Conservation (phyloP, 129 eudicot genomes). For the Ambrosia trifida region DNA sequence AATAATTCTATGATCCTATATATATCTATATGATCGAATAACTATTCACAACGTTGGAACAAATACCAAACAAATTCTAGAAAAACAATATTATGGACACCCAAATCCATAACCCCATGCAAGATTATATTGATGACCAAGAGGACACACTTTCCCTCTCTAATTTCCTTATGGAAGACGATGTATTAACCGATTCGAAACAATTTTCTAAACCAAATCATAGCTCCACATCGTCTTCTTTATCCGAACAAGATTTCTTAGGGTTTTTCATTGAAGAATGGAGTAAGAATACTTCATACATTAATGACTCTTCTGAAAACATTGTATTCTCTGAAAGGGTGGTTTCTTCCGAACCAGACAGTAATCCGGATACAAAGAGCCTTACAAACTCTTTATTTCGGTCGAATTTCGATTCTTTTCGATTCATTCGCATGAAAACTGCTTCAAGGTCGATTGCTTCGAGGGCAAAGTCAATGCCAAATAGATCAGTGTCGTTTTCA, state of each 20-base stretch:
- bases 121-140: slow-evolving; percentile 23
- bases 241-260: slow-evolving; percentile 26
- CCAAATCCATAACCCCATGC: slow-evolving; percentile 26
- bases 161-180: slow-evolving; percentile 24
- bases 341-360: no score
- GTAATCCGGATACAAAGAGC: background rate
- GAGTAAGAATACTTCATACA: background rate
- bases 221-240: slow-evolving; percentile 23
- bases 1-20: background rate
- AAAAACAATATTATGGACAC: background rate
- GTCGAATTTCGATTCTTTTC: slow-evolving; percentile 32
- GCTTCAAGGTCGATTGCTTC: background rate
- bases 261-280: slow-evolving; percentile 38
- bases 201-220: slow-evolving; percentile 3
- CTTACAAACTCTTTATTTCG: slow-evolving; percentile 23
- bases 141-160: slow-evolving; percentile 37
- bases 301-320: background rate
- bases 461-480: slow-evolving; percentile 39
- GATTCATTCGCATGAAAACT: slow-evolving; percentile 23
- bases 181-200: background rate
- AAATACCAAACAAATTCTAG: background rate
- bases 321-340: no score
- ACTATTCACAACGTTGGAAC: background rate
- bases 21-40: background rate
- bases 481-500: slow-evolving; percentile 24